Base-by-base conservation (phyloP, 768 basidiomycete genomes). In the Suillus decipiens region DNA sequence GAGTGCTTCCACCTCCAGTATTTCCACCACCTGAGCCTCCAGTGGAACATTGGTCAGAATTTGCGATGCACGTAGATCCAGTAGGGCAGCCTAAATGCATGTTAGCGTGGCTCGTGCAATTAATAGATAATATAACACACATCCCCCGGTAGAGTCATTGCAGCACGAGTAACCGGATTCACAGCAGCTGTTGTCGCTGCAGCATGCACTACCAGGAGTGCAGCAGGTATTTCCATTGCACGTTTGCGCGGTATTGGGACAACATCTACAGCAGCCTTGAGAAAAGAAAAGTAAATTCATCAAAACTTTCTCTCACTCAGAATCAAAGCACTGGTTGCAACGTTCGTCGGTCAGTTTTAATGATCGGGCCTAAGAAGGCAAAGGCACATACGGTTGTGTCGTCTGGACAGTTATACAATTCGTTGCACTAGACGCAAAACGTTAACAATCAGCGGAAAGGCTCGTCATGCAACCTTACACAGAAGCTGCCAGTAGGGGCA, bases 121-220 rank as follows among this genome's bases (percentile, higher is more conserved):
- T 6, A 1, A 28, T 9, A 36, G 53, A 34, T 12, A 31, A 45
- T 34, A 14, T 8, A 12, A 68, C 72, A 31, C 51, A 73, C 72
- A 73, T 60, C 63, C 67, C 36, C 72, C 72, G 34, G 48, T 39
- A 10, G 48, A 48, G 39, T 73, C 72, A 39, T 62, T 66, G 34
- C 72, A 72, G 22, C 72, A 73, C 28, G 59, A 48, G 31, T 5
- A 19, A 50, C 69, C 66, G 8, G 53, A 0, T 33, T 24, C 48
- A 22, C 70, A 72, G 24, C 71, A 71, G 9, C 11, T 19, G 0
- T 0, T 5, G n/a, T 51, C 37, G 28, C 0, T 51, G 9, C 50
- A 51, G 31, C 50, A 51, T 51, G 17, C 15, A 9, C 50, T 51
- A 36, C 63, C 66, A 14, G 62, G 0, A 1, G 14, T 0, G 31